A percentile compares a stretch with the other conserved stretches of the same genome.
phyloP scores from a whole-genome alignment of 176 grass and related monocot species.

The Aegilops longissima region DNA sequence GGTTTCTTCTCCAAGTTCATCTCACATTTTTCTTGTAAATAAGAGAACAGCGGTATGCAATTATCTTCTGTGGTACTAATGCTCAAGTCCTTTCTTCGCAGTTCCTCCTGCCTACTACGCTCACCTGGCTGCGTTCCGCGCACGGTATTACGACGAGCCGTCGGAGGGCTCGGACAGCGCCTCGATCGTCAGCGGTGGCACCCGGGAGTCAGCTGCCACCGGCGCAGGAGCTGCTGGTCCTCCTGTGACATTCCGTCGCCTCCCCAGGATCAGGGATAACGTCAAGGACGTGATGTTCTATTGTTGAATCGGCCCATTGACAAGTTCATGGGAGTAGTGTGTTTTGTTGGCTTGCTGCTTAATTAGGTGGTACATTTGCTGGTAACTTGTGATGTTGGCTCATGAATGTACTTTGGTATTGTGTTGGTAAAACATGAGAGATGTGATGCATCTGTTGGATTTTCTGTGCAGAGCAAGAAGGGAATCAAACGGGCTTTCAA shows the following conservation, averaged over 20 bases:
- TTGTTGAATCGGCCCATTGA: constrained; percentile 36
- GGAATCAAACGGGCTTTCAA: too few species aligned
- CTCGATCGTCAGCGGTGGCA: not conserved
- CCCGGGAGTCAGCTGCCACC: not conserved
- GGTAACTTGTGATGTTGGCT: not conserved
- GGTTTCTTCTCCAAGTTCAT: constrained; percentile 1
- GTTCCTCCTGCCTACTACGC: constrained; percentile 88
- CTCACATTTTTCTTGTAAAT: not conserved
- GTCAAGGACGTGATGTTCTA: constrained; percentile 78
- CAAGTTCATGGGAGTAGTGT: not conserved
- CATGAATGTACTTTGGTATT: not conserved
- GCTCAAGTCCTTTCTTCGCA: constrained; percentile 1
- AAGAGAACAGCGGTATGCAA: not conserved
- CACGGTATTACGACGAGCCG: constrained; percentile 55
- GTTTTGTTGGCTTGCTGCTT: not conserved
- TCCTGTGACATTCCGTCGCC: constrained; percentile 17
- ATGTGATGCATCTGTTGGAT: not conserved
- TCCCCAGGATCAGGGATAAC: constrained; percentile 59
- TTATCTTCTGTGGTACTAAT: not conserved
- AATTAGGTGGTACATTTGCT: not conserved
- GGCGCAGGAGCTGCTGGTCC: not conserved
- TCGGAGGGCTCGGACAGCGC: constrained; percentile 31
- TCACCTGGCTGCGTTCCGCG: constrained; percentile 71
- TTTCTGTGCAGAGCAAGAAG: not conserved
- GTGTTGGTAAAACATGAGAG: not conserved